These are phyloP conservation scores for Stygiomarasmius scandens DNA, from an alignment of 1,284 basidiomycete species.

Conservation along the genomic window DNA sequence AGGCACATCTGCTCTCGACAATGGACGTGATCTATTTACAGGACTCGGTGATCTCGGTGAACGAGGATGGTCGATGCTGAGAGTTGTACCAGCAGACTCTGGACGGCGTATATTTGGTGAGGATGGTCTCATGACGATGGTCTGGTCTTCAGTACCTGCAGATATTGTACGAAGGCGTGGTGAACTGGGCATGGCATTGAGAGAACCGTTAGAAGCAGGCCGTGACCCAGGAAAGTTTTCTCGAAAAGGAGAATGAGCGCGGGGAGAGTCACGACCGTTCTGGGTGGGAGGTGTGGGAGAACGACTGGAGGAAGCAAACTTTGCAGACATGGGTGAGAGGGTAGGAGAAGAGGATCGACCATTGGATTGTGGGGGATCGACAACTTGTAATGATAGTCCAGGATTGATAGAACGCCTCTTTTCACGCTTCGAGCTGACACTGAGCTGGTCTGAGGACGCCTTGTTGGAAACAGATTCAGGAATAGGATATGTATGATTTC, in stretches of 20 bases:
- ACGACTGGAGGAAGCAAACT: conserved; percentile 25
- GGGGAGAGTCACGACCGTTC: conserved; percentile 28
- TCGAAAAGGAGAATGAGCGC: conserved; percentile 34
- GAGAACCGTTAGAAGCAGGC: conserved; percentile 28
- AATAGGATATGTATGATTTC: conserved; percentile 21
- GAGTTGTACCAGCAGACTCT: not conserved
- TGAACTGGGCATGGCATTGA: conserved; percentile 24
- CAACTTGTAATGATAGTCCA: conserved; percentile 27
- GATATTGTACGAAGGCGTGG: conserved; percentile 2
- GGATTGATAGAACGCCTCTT: conserved; percentile 54
- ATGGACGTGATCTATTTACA: conserved; percentile 42
- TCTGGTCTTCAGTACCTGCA: conserved; percentile 36
- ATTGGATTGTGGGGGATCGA: conserved; percentile 19
- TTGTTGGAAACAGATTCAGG: not conserved
- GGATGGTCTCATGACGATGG: conserved; percentile 30
- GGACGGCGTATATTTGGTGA: conserved; percentile 2
- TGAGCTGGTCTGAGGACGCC: conserved; percentile 3
- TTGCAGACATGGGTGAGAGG: conserved; percentile 36
- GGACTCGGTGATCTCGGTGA: conserved; percentile 15
- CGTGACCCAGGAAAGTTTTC: conserved; percentile 34
- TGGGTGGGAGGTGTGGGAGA: conserved; percentile 22
- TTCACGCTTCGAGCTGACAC: conserved; percentile 31
- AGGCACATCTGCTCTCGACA: conserved; percentile 68
- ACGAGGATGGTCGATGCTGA: conserved; percentile 11
- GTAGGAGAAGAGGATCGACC: conserved; percentile 29